A percentile compares a stretch with the other conserved stretches of the same genome.
Conservation (phyloP, 2,329 filamentous ascomycete genomes). For the Hypoxylon sp. region DNA sequence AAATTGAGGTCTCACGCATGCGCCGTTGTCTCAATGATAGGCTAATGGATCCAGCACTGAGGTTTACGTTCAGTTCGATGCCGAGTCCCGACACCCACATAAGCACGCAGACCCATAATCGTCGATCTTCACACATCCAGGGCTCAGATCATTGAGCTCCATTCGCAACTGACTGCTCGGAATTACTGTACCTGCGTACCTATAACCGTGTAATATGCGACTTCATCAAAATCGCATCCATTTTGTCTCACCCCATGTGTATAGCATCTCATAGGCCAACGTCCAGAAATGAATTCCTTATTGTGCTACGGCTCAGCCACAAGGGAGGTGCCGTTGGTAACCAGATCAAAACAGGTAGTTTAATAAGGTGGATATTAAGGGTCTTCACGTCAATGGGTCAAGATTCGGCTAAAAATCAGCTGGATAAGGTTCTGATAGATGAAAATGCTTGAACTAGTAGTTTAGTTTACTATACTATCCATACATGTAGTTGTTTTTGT, state of each 20-base stretch:
- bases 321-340: constrained; percentile 21
- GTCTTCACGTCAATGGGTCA: constrained; percentile 6
- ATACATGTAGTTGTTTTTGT: background rate
- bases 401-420: constrained; percentile 8
- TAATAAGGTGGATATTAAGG: constrained; percentile 20
- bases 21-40: constrained; percentile 24
- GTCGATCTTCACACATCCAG: constrained; percentile 39
- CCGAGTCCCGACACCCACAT: constrained; percentile 39
- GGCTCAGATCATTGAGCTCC: constrained; percentile 42
- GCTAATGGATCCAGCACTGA: constrained; percentile 38
- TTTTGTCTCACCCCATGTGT: constrained; percentile 12
- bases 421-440: background rate
- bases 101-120: constrained; percentile 32
- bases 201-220: constrained; percentile 17
- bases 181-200: constrained; percentile 11
- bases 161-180: background rate
- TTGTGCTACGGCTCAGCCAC: constrained; percentile 41
- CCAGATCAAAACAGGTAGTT: constrained; percentile 18
- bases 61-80: constrained; percentile 34
- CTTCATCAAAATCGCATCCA: constrained; percentile 17
- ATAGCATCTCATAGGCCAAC: constrained; percentile 28
- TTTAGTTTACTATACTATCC: background rate
- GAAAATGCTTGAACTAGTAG: background rate
- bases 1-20: constrained; percentile 11
- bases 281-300: constrained; percentile 30